A percentile compares a stretch with the other conserved stretches of the same genome.
Evolutionary conservation across 495 filamentous ascomycete species (phyloP).

Genomic region (Penicillium cosmopolitanum): DNA sequence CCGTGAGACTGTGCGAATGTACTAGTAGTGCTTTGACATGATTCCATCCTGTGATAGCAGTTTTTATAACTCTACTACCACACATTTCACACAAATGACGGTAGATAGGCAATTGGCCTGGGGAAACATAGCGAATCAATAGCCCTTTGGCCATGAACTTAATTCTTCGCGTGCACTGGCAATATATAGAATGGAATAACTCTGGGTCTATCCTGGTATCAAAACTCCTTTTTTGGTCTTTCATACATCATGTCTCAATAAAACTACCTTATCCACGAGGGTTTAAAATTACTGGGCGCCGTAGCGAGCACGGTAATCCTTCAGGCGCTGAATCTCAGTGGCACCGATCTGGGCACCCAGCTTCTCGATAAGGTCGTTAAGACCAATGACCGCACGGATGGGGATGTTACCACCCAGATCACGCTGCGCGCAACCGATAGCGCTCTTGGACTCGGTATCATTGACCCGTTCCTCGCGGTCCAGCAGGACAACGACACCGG

Average conservation of each 20-base stretch:
- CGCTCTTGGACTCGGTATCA: slow-evolving; percentile 59
- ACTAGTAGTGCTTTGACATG: too few relatives aligned
- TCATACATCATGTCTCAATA: slow-evolving; percentile 29
- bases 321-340: slow-evolving; percentile 68
- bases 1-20: too few relatives aligned
- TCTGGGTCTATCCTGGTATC: slow-evolving; percentile 30
- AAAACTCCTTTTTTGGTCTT: slow-evolving; percentile 16
- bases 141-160: not conserved
- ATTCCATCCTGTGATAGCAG: too few relatives aligned
- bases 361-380: slow-evolving; percentile 79
- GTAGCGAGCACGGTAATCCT: slow-evolving; percentile 80
- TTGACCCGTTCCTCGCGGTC: slow-evolving; percentile 85
- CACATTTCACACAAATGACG: not conserved
- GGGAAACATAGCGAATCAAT: not conserved
- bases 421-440: slow-evolving; percentile 78
- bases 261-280: slow-evolving; percentile 7
- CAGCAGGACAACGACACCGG: slow-evolving; percentile 83
- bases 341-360: slow-evolving; percentile 53
- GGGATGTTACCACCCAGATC: slow-evolving; percentile 57
- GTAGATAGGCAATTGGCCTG: not conserved
- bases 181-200: slow-evolving; percentile 18
- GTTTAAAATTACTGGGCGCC: slow-evolving; percentile 39
- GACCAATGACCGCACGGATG: slow-evolving; percentile 51
- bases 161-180: not conserved
- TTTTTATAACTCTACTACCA: not conserved